Evolutionary conservation across 257 asterid genomes (phyloP).

Genomic region (Hygrophila difformis): DNA sequence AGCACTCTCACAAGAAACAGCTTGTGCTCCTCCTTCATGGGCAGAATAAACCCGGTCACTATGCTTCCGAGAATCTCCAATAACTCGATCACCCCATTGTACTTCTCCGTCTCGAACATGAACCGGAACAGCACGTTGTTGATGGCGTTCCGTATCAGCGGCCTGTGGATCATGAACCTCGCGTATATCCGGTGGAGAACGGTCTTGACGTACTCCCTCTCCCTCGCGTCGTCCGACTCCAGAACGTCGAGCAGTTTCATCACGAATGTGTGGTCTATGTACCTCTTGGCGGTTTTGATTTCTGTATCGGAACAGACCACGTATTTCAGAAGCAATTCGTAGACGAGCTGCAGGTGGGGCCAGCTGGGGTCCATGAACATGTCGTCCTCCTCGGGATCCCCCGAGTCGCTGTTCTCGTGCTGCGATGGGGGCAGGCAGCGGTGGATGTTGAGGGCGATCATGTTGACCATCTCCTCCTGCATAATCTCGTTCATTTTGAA

Average conservation of each 20-base stretch:
- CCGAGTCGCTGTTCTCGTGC: conserved; percentile 12
- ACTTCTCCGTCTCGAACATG: conserved; percentile 18
- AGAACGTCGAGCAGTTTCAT: conserved; percentile 15
- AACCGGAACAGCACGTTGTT: conserved; percentile 22
- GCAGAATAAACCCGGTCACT: conserved; percentile 18
- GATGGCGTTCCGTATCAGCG: conserved; percentile 21
- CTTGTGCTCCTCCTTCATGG: conserved; percentile 21
- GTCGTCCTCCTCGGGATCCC: conserved; percentile 21
- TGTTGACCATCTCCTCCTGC: conserved; percentile 24
- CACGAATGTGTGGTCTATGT: conserved; percentile 15
- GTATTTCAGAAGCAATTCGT: conserved; percentile 19
- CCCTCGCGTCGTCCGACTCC: conserved; percentile 21
- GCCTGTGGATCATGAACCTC: conserved; percentile 23
- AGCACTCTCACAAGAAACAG: conserved; percentile 15
- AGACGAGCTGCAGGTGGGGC: conserved; percentile 23
- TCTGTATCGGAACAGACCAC: conserved; percentile 14
- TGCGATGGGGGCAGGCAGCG: conserved; percentile 4
- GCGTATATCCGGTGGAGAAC: conserved; percentile 16
- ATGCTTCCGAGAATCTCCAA: conserved; percentile 19
- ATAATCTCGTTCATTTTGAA: conserved; percentile 14
- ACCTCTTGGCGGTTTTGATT: conserved; percentile 14
- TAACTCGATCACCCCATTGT: conserved; percentile 19
- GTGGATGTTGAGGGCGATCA: conserved; percentile 7
- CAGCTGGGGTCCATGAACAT: conserved; percentile 21
- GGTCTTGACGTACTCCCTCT: conserved; percentile 21